phyloP scores from a whole-genome alignment of 106 monocot genomes.

The Apostasia shenzhenica region DNA sequence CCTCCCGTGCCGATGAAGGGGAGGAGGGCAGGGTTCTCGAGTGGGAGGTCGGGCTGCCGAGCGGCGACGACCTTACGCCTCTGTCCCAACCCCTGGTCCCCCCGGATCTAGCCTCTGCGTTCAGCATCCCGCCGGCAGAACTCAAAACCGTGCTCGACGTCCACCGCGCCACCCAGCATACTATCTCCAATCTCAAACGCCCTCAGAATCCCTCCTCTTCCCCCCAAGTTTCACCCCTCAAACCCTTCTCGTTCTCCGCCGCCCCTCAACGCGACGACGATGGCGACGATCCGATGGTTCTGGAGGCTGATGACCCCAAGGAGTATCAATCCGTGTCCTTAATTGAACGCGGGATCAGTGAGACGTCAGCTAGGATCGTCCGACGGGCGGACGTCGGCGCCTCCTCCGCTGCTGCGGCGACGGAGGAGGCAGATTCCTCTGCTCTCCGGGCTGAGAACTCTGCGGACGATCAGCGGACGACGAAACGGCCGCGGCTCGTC shows the following conservation, averaged over 20 bases:
- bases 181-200: neutral
- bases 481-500: slow-evolving; percentile 34
- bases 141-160: slow-evolving; percentile 4
- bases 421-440: slow-evolving; percentile 11
- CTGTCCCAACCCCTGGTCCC: slow-evolving; percentile 1
- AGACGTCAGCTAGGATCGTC: neutral
- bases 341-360: neutral
- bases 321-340: neutral
- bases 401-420: neutral
- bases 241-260: slow-evolving; percentile 9
- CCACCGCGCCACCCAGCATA: slow-evolving; percentile 1
- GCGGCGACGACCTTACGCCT: slow-evolving; percentile 8
- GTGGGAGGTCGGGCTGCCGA: slow-evolving; percentile 14
- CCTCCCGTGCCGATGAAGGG: neutral
- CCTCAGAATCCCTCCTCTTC: neutral
- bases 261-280: slow-evolving; percentile 1
- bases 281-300: slow-evolving; percentile 1
- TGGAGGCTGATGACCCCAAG: slow-evolving; percentile 6
- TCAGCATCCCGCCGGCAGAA: slow-evolving; percentile 4
- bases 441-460: slow-evolving; percentile 2
- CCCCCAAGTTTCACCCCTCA: neutral
- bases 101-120: slow-evolving; percentile 13
- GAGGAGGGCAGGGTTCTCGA: neutral
- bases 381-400: neutral
- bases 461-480: slow-evolving; percentile 6